Percentiles rank a stretch among this genome's conserved stretches.
Conservation (phyloP, 2,329 filamentous ascomycete species). For the Xenoacremonium recifei region DNA sequence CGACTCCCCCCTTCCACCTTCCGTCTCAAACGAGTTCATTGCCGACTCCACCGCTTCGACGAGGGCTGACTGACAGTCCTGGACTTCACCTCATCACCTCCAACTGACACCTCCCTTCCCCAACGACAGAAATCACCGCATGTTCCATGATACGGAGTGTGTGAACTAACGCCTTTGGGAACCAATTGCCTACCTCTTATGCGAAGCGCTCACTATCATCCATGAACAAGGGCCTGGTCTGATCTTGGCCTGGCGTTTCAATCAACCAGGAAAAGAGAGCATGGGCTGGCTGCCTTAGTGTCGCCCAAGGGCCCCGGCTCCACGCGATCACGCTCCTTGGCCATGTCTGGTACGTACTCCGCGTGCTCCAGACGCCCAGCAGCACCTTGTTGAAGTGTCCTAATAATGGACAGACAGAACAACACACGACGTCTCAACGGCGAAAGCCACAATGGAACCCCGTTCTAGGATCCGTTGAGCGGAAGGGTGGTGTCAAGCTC, state of each 20-base stretch:
- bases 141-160: too few species aligned
- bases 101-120: too few species aligned
- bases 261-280: background rate
- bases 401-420: too few species aligned
- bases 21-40: too few species aligned
- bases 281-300: slow-evolving; percentile 7
- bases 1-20: too few species aligned
- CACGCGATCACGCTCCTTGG: slow-evolving; percentile 15
- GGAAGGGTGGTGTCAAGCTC: background rate
- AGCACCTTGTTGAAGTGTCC: too few species aligned
- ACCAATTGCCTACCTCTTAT: background rate
- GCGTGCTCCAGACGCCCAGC: too few species aligned
- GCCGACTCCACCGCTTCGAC: too few species aligned
- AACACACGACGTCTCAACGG: background rate
- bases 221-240: background rate
- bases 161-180: background rate
- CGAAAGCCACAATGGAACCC: too few species aligned
- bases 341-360: slow-evolving; percentile 4
- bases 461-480: background rate
- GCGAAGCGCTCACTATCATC: background rate
- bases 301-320: slow-evolving; percentile 12
- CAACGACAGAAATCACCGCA: too few species aligned
- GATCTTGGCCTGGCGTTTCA: background rate
- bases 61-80: too few species aligned
- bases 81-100: too few species aligned